phyloP scores from a whole-genome alignment of 1,284 basidiomycete species.

The Rhodotorula glutinis region DNA sequence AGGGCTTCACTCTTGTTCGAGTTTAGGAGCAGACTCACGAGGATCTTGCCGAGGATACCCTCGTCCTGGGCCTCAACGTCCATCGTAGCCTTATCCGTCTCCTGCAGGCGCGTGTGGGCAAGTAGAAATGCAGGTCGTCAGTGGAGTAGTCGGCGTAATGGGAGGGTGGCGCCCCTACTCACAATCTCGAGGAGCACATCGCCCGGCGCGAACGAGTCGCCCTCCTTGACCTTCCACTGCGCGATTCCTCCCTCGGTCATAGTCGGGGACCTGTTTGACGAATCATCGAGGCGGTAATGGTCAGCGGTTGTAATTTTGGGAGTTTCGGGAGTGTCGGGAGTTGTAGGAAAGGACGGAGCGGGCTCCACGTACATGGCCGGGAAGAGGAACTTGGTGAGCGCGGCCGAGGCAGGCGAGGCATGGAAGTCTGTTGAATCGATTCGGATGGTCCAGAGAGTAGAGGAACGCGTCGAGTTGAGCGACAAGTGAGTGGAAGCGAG shows the following conservation, averaged over 20 bases:
- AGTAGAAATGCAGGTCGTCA: neutral
- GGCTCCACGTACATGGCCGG: conserved; percentile 70
- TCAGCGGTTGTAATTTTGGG: conserved; percentile 61
- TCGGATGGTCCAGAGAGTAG: too few species aligned
- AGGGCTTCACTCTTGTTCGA: conserved; percentile 56
- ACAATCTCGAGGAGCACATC: conserved; percentile 96
- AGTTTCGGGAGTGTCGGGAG: neutral
- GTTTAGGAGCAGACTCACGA: conserved; percentile 56
- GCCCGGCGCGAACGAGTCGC: conserved; percentile 80
- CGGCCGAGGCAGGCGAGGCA: conserved; percentile 70
- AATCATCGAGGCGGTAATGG: conserved; percentile 82
- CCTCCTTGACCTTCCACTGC: conserved; percentile 94
- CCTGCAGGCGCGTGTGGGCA: conserved; percentile 55
- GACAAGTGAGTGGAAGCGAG: too few species aligned
- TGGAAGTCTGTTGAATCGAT: conserved; percentile 63
- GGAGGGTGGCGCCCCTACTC: conserved; percentile 45
- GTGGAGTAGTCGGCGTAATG: neutral
- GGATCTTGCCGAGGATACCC: conserved; percentile 88
- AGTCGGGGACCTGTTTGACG: conserved; percentile 99
- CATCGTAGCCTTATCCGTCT: conserved; percentile 99
- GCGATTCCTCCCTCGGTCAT: conserved; percentile 99
- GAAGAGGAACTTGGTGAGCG: conserved; percentile 88
- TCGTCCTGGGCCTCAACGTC: conserved; percentile 99
- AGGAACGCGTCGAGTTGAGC: too few species aligned
- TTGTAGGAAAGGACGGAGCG: neutral